Evolutionary conservation across 352 stramenopile species (phyloP).

Genomic region (Globisporangium apiculatum): DNA sequence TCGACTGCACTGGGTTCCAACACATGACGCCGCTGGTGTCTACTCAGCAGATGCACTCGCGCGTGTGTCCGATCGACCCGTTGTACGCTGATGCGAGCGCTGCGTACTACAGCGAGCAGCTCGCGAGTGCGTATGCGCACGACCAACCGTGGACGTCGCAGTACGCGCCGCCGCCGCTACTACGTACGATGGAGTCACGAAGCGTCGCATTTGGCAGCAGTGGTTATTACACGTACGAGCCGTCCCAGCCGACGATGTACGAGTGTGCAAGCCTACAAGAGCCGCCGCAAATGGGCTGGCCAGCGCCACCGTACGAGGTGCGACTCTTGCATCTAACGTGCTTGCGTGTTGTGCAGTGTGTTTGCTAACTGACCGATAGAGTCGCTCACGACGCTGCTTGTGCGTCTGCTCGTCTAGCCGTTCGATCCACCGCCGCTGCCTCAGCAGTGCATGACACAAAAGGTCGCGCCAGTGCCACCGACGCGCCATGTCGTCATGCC

Average conservation of each 20-base stretch:
- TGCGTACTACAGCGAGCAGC: constrained; percentile 4
- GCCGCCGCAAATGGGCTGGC: constrained; percentile 1
- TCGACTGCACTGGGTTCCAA: too few relatives aligned
- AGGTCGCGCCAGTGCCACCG: constrained; percentile 8
- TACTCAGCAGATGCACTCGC: constrained; percentile 1
- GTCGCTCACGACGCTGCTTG: too few relatives aligned
- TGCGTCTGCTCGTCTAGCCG: background rate
- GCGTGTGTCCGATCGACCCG: constrained; percentile 7
- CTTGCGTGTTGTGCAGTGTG: background rate
- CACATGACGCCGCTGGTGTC: background rate
- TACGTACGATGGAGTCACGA: too few relatives aligned
- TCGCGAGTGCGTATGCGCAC: constrained; percentile 4
- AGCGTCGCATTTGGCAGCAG: background rate
- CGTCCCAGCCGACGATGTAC: background rate
- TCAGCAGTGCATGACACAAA: constrained; percentile 6
- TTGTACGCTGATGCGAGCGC: constrained; percentile 9
- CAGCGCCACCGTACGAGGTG: constrained; percentile 9
- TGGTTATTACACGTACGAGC: background rate
- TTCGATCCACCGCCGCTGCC: constrained; percentile 1
- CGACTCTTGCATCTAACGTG: background rate
- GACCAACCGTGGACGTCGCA: constrained; percentile 4
- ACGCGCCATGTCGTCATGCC: constrained; percentile 7
- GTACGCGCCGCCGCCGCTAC: background rate
- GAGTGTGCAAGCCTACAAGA: background rate
- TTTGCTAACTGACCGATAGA: background rate